Conservation (phyloP, 2,329 filamentous ascomycete species). For the Curvularia hawaiiensis region DNA sequence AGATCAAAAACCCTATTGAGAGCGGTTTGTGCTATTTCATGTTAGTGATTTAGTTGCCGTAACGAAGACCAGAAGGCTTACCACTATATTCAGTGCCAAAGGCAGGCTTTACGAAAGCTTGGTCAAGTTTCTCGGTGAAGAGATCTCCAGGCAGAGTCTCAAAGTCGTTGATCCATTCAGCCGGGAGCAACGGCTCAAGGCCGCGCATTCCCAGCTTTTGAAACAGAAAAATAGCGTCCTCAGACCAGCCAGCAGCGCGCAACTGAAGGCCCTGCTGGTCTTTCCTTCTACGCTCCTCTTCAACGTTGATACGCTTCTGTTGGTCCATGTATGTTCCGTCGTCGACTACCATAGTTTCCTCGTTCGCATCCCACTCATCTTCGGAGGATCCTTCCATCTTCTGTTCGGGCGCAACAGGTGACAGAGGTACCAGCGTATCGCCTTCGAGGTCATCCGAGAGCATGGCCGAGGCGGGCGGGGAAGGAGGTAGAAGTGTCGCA, state of each 20-base stretch:
- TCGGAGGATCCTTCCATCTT: conserved; percentile 19
- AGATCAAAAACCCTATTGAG: conserved; percentile 57
- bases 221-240: conserved; percentile 59
- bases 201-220: conserved; percentile 61
- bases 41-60: conserved; percentile 14
- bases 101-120: conserved; percentile 54
- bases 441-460: conserved; percentile 36
- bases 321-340: conserved; percentile 37
- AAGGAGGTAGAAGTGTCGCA: conserved; percentile 35
- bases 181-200: conserved; percentile 60
- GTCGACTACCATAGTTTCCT: conserved; percentile 44
- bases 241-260: conserved; percentile 54
- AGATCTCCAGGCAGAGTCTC: conserved; percentile 58
- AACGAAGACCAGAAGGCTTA: conserved; percentile 26
- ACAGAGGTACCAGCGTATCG: conserved; percentile 33
- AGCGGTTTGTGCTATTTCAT: conserved; percentile 54
- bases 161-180: conserved; percentile 60
- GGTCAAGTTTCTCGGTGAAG: conserved; percentile 52
- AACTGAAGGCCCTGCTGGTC: conserved; percentile 41
- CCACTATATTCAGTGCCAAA: conserved; percentile 54
- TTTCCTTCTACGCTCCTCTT: conserved; percentile 31
- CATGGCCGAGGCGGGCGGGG: conserved; percentile 36
- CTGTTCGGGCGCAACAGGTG: conserved; percentile 12
- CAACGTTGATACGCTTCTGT: conserved; percentile 29
- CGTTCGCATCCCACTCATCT: conserved; percentile 43